A percentile compares a stretch with the other conserved stretches of the same genome.
Conservation (phyloP, 2,329 filamentous ascomycete genomes). For the Knufia petricola region DNA sequence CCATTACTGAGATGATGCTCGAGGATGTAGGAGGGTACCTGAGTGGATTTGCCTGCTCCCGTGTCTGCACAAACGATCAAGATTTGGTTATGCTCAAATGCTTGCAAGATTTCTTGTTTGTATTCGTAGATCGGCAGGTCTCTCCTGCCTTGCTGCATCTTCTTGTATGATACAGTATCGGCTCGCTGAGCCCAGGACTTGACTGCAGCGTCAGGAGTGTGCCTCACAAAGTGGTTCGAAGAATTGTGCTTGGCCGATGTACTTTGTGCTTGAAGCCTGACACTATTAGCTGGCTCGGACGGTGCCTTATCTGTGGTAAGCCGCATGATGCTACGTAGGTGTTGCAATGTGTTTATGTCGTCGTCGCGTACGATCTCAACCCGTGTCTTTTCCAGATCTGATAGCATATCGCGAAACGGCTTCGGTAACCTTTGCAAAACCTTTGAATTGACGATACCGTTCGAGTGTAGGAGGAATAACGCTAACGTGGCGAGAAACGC, state of each 20-base stretch:
- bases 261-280: not conserved
- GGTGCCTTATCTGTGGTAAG: slow-evolving; percentile 38
- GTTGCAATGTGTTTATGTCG: slow-evolving; percentile 60
- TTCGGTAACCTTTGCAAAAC: slow-evolving; percentile 67
- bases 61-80: slow-evolving; percentile 95
- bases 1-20: slow-evolving; percentile 79
- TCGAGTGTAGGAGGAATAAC: slow-evolving; percentile 69
- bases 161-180: slow-evolving; percentile 46
- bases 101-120: slow-evolving; percentile 63
- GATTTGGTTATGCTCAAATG: slow-evolving; percentile 71
- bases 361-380: slow-evolving; percentile 60
- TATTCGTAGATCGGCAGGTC: slow-evolving; percentile 87
- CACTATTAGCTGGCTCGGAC: slow-evolving; percentile 31
- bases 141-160: slow-evolving; percentile 69
- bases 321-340: slow-evolving; percentile 48
- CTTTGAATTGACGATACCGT: slow-evolving; percentile 77
- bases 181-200: slow-evolving; percentile 15
- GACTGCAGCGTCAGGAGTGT: slow-evolving; percentile 9
- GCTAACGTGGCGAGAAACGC: slow-evolving; percentile 72
- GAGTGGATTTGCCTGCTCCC: slow-evolving; percentile 92
- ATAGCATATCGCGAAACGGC: slow-evolving; percentile 77
- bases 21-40: slow-evolving; percentile 87
- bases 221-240: not conserved
- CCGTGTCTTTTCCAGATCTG: slow-evolving; percentile 61
- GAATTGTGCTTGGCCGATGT: not conserved